These are phyloP conservation scores for Penicillium crustosum DNA, from an alignment of 2,329 filamentous ascomycete genomes.

Conservation along the genomic window DNA sequence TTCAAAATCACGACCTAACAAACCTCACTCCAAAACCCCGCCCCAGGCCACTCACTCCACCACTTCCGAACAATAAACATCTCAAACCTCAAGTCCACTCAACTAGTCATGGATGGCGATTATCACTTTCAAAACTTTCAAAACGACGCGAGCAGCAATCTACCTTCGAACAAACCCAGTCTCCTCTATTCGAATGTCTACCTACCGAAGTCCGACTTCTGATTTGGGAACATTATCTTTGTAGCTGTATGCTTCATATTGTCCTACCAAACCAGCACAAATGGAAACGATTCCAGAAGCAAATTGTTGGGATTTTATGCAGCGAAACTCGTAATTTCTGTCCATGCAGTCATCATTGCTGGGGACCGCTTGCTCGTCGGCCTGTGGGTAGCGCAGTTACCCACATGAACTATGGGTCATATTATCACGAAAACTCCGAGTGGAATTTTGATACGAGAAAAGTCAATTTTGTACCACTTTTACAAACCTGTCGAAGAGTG, in stretches of 20 bases:
- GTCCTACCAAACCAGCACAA: background rate
- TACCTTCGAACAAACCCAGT: background rate
- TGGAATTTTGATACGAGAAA: background rate
- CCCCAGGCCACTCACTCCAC: background rate
- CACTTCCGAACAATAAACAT: background rate
- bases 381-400: background rate
- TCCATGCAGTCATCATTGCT: slow-evolving; percentile 4
- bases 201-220: background rate
- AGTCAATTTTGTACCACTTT: background rate
- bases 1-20: background rate
- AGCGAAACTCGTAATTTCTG: background rate
- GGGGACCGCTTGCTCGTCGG: background rate
- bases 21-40: background rate
- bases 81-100: background rate
- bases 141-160: background rate
- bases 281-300: background rate
- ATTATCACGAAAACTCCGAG: background rate
- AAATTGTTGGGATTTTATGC: background rate
- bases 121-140: background rate
- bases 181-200: background rate
- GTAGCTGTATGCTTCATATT: background rate
- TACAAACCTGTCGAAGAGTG: background rate
- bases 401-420: background rate
- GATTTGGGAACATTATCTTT: slow-evolving; percentile 2
- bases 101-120: background rate